Conservation (phyloP, 768 basidiomycete genomes). For the Mycena venus region DNA sequence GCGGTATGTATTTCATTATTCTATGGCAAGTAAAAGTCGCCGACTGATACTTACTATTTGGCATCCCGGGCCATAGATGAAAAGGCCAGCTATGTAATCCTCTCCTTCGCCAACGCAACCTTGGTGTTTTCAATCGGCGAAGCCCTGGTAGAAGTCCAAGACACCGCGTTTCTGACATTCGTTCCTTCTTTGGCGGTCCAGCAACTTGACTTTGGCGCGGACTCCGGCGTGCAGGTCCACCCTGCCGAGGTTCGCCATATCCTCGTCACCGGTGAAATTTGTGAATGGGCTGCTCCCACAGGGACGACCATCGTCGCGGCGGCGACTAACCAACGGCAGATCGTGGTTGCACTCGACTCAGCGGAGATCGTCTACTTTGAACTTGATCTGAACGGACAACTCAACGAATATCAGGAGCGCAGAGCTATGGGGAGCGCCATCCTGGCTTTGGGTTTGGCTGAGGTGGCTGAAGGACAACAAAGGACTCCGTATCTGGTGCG, state of each 20-base stretch:
- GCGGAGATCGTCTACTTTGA: constrained; percentile 99
- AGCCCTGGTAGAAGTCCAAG: constrained; percentile 97
- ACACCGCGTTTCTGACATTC: constrained; percentile 96
- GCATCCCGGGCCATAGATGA: constrained; percentile 80
- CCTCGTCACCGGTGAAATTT: constrained; percentile 87
- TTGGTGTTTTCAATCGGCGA: constrained; percentile 96
- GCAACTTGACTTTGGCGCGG: constrained; percentile 95
- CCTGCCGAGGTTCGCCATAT: constrained; percentile 97
- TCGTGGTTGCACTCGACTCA: constrained; percentile 92
- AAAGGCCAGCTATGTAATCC: constrained; percentile 95
- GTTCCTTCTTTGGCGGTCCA: constrained; percentile 97
- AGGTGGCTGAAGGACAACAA: constrained; percentile 59
- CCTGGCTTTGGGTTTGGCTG: constrained; percentile 90
- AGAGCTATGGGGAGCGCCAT: constrained; percentile 98
- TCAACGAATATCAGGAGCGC: constrained; percentile 97
- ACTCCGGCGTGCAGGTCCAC: constrained; percentile 95
- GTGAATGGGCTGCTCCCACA: constrained; percentile 91
- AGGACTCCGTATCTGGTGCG: not conserved
- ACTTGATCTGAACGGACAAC: constrained; percentile 92
- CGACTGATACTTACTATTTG: not conserved
- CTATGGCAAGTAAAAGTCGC: not conserved
- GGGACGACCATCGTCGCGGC: constrained; percentile 91
- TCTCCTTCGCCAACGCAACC: constrained; percentile 98
- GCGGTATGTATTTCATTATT: constrained; percentile 64
- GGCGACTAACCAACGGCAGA: constrained; percentile 96